A percentile compares a stretch with the other conserved stretches of the same genome.
phyloP scores from a whole-genome alignment of 495 filamentous ascomycete genomes.

The Penicillium argentinense region DNA sequence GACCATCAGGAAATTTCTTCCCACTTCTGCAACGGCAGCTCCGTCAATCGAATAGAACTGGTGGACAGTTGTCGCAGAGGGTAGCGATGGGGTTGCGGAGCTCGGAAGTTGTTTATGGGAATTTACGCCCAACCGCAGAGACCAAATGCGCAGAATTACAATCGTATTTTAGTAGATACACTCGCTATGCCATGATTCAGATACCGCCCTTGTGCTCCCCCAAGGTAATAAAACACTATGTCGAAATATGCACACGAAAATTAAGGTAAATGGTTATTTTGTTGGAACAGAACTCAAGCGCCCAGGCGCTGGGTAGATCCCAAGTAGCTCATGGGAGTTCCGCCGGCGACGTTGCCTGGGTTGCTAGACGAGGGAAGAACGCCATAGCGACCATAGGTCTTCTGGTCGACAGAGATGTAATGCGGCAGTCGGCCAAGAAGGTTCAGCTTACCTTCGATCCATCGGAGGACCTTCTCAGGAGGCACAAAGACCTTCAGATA shows the following conservation, averaged over 20 bases:
- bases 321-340: slow-evolving; percentile 57
- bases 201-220: slow-evolving; percentile 14
- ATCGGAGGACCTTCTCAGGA: slow-evolving; percentile 76
- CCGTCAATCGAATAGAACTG: slow-evolving; percentile 11
- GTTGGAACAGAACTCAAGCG: slow-evolving; percentile 35
- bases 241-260: slow-evolving; percentile 40
- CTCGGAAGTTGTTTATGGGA: slow-evolving; percentile 28
- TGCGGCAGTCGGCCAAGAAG: slow-evolving; percentile 78
- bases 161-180: slow-evolving; percentile 13
- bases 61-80: slow-evolving; percentile 3
- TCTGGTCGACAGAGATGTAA: slow-evolving; percentile 91
- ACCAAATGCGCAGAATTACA: slow-evolving; percentile 25
- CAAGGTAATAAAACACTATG: slow-evolving; percentile 13
- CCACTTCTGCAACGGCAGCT: slow-evolving; percentile 16
- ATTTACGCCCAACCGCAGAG: slow-evolving; percentile 23
- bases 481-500: slow-evolving; percentile 82
- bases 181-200: slow-evolving; percentile 30
- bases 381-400: slow-evolving; percentile 93
- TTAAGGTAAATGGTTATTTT: slow-evolving; percentile 5
- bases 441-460: slow-evolving; percentile 82
- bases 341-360: slow-evolving; percentile 30
- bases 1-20: slow-evolving; percentile 22
- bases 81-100: slow-evolving; percentile 7
- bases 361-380: slow-evolving; percentile 66
- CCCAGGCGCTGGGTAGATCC: slow-evolving; percentile 67